phyloP scores from a whole-genome alignment of 805 yeast species.

The Hanseniaspora opuntiae region DNA sequence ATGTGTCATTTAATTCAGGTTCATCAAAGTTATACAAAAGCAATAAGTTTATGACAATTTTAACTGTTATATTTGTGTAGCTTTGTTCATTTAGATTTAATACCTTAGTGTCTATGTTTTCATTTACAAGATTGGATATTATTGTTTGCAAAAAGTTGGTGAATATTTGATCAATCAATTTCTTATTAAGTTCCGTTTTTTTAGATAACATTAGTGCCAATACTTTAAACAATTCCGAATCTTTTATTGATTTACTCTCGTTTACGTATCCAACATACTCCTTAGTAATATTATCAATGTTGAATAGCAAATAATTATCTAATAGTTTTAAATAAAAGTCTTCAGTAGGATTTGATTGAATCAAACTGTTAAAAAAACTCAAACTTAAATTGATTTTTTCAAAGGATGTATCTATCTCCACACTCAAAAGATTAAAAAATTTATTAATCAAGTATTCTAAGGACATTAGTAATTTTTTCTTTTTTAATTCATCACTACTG shows the following conservation, averaged over 20 bases:
- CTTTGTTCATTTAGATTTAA: not conserved
- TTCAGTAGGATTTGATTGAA: not conserved
- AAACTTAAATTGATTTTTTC: not conserved
- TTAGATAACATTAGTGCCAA: not conserved
- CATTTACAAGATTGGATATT: not conserved
- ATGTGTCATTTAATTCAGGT: not conserved
- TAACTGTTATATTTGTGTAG: not conserved
- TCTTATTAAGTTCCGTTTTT: not conserved
- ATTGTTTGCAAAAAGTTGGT: not conserved
- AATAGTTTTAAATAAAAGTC: not conserved
- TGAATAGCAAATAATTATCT: slow-evolving; percentile 9
- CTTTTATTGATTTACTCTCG: not conserved
- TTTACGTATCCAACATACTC: not conserved
- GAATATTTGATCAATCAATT: not conserved
- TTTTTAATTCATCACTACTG: not conserved
- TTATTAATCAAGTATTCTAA: slow-evolving; percentile 7
- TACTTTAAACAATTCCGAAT: not conserved
- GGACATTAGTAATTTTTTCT: slow-evolving; percentile 6
- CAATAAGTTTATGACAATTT: not conserved
- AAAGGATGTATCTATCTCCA: not conserved
- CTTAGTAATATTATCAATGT: not conserved
- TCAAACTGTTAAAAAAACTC: not conserved
- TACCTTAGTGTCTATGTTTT: not conserved
- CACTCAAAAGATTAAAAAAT: not conserved
- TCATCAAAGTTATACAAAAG: not conserved